phyloP scores from a whole-genome alignment of 345 rosid genomes.

The Murraya paniculata region DNA sequence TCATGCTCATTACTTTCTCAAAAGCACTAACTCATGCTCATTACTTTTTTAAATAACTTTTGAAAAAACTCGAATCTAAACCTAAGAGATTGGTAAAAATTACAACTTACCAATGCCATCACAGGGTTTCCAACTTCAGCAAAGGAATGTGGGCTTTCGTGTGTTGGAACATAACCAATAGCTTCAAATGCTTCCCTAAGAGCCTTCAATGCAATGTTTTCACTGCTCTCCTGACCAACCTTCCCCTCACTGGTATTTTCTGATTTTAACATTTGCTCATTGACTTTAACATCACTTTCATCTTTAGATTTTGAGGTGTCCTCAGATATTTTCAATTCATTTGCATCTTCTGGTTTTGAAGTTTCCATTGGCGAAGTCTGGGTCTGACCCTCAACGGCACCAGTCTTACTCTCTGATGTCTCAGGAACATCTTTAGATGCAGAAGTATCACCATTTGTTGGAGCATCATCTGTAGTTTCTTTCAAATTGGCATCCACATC shows the following conservation, averaged over 20 bases:
- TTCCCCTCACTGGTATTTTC: slow-evolving; percentile 41
- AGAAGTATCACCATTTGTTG: slow-evolving; percentile 34
- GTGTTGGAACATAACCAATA: slow-evolving; percentile 59
- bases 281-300: slow-evolving; percentile 30
- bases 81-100: neutral
- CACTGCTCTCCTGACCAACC: slow-evolving; percentile 34
- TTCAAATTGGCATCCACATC: slow-evolving; percentile 38
- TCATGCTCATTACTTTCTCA: neutral
- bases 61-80: neutral
- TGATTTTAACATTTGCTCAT: slow-evolving; percentile 36
- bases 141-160: slow-evolving; percentile 73
- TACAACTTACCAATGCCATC: slow-evolving; percentile 88
- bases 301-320: slow-evolving; percentile 45
- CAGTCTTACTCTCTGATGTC: slow-evolving; percentile 44
- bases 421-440: slow-evolving; percentile 51
- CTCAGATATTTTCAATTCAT: slow-evolving; percentile 37
- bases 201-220: slow-evolving; percentile 65
- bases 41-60: neutral
- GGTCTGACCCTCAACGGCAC: slow-evolving; percentile 43
- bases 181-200: slow-evolving; percentile 88
- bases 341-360: slow-evolving; percentile 51
- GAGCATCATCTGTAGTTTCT: slow-evolving; percentile 43
- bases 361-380: slow-evolving; percentile 41
- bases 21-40: neutral
- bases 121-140: slow-evolving; percentile 94